A percentile compares a stretch with the other conserved stretches of the same genome.
phyloP scores from a whole-genome alignment of 1,139 yeast genomes.

The Blastobotrys petasosporus region DNA sequence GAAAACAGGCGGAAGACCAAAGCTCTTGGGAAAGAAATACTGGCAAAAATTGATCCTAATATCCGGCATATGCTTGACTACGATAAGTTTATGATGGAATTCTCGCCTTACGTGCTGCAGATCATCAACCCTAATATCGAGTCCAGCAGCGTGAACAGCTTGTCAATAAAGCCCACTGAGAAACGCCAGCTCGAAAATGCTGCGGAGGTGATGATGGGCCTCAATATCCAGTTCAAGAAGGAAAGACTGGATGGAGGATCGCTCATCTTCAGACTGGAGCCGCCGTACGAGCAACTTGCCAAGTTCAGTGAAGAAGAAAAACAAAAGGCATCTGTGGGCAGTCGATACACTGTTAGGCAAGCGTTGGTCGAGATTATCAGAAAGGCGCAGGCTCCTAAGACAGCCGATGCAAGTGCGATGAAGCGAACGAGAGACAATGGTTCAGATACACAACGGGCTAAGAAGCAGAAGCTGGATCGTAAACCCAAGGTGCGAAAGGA shows the following conservation, averaged over 20 bases:
- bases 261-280: constrained; percentile 30
- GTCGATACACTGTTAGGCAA: constrained; percentile 27
- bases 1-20: constrained; percentile 19
- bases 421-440: background rate
- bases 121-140: constrained; percentile 28
- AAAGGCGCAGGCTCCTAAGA: constrained; percentile 3
- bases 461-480: constrained; percentile 11
- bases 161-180: constrained; percentile 19
- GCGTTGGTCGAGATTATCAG: constrained; percentile 15
- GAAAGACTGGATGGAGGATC: constrained; percentile 31
- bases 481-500: constrained; percentile 8
- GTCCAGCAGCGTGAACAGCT: constrained; percentile 13
- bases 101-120: constrained; percentile 29
- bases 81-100: constrained; percentile 24
- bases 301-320: constrained; percentile 23
- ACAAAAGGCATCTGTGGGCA: constrained; percentile 26
- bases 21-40: constrained; percentile 26
- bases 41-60: constrained; percentile 16
- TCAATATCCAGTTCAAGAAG: constrained; percentile 25
- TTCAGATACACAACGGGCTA: background rate
- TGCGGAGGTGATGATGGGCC: constrained; percentile 25
- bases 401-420: background rate
- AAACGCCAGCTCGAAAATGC: constrained; percentile 22
- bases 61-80: constrained; percentile 23
- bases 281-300: constrained; percentile 33